Evolutionary conservation across 768 basidiomycete genomes (phyloP).

Genomic region (Leccinum ochraceum): DNA sequence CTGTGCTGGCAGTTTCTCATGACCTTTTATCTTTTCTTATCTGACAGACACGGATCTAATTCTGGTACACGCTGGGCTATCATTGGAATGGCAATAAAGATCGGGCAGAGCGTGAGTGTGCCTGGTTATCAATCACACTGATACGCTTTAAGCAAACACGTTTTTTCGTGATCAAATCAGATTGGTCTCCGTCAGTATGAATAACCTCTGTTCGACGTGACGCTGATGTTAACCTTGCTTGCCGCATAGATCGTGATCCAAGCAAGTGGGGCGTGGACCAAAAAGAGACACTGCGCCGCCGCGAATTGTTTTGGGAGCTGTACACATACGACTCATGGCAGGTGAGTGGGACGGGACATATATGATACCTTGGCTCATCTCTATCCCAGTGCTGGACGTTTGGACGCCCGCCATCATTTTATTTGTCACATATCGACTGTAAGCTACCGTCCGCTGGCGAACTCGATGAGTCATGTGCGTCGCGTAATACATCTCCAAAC

Average conservation of each 20-base stretch:
- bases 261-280: constrained; percentile 63
- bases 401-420: constrained; percentile 68
- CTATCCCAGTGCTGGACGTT: constrained; percentile 64
- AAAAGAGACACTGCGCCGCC: constrained; percentile 59
- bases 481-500: neutral
- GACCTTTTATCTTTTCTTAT: constrained; percentile 69
- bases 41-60: constrained; percentile 65
- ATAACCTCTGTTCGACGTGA: neutral
- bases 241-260: constrained; percentile 59
- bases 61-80: constrained; percentile 67
- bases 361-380: constrained; percentile 25
- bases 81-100: constrained; percentile 69
- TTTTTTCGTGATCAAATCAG: constrained; percentile 35
- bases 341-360: constrained; percentile 17
- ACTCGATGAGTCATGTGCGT: constrained; percentile 56
- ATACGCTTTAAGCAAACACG: neutral
- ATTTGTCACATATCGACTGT: constrained; percentile 66
- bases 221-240: constrained; percentile 11
- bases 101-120: constrained; percentile 65
- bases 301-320: constrained; percentile 68
- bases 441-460: constrained; percentile 57
- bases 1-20: constrained; percentile 54
- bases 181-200: constrained; percentile 65
- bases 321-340: constrained; percentile 40
- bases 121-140: constrained; percentile 11